These are phyloP conservation scores for Fraxinus dipetala DNA, from an alignment of 305 asterid genomes.

Conservation along the genomic window DNA sequence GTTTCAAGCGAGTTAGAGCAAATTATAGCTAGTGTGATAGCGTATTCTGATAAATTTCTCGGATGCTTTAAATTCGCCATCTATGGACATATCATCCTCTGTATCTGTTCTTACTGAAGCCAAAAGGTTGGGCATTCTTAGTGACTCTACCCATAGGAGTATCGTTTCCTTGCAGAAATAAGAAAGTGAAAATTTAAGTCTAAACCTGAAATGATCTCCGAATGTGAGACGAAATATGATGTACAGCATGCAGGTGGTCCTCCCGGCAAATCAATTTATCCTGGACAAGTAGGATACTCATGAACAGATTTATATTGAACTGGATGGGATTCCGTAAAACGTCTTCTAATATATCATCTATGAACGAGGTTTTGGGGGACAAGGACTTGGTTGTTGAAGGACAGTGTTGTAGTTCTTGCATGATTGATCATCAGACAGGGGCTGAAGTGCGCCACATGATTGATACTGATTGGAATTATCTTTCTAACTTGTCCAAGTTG, in stretches of 20 bases:
- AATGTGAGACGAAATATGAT: slow-evolving; percentile 27
- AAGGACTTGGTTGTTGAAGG: slow-evolving; percentile 23
- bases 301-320: slow-evolving; percentile 65
- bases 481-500: slow-evolving; percentile 47
- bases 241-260: slow-evolving; percentile 22
- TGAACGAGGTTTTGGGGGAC: slow-evolving; percentile 3
- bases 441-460: slow-evolving; percentile 65
- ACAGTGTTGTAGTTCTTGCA: slow-evolving; percentile 34
- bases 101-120: slow-evolving; percentile 59
- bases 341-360: slow-evolving; percentile 12
- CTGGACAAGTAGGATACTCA: slow-evolving; percentile 62
- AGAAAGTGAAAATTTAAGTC: slow-evolving; percentile 51
- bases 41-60: slow-evolving; percentile 33
- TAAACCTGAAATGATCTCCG: slow-evolving; percentile 31
- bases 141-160: slow-evolving; percentile 43
- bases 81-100: slow-evolving; percentile 44
- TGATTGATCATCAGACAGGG: slow-evolving; percentile 31
- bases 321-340: slow-evolving; percentile 40
- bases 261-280: slow-evolving; percentile 34
- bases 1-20: slow-evolving; percentile 43
- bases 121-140: slow-evolving; percentile 54
- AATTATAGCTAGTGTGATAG: slow-evolving; percentile 38
- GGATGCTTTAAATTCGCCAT: slow-evolving; percentile 35
- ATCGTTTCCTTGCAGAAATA: slow-evolving; percentile 56
- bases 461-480: slow-evolving; percentile 77